Evolutionary conservation across 2,329 filamentous ascomycete genomes (phyloP), one percentile per base, ranked within the genome.

Genomic region (Nigrospora oryzae): DNA sequence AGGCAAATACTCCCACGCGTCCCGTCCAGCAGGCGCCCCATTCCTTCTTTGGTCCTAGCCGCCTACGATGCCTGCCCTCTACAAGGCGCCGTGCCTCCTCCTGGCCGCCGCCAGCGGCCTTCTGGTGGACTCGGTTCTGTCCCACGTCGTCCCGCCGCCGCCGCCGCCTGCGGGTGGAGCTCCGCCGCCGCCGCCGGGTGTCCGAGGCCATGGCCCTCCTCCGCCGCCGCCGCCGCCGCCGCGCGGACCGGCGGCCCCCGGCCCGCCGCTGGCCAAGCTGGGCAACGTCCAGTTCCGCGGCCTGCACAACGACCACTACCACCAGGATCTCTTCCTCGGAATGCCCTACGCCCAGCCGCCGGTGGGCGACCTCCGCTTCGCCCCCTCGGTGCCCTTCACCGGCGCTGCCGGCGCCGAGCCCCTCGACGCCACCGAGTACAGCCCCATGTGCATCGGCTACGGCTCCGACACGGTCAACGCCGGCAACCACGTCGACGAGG

Each of bases 291-390:
- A 67, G 1, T 70, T 69, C 44, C 46, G 50, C 33, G 70, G 70
- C 2, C 48, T 60, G 3, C 55, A 61, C 38, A 62, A 58, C 33
- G 36, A 57, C 1, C 47, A 56, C 5, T 70, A 70, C 44, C 49
- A 65, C 23, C 68, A 71, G 30, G 70, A 74, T 41, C 61, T 65
- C 45, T 74, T 73, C 51, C 53, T 72, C 5, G 68, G 67, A 8
- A 68, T 79, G 8, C 75, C 74, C 0, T 79, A 71, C 54, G 74
- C 74, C 3, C 68, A 73, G 49, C 69, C 73, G 36, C 48, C 46
- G 4, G 42, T 47, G 12, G 48, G 48, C 14, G 15, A 40, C 46
- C 63, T 76, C 36, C 69, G 78, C 1, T 76, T 77, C 48, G 60
- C 61, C 0, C 53, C 67, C 3, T 68, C 75, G 1, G 63, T 72